Base-by-base conservation (phyloP, 139 green algal species). In the Microglena sp. region DNA sequence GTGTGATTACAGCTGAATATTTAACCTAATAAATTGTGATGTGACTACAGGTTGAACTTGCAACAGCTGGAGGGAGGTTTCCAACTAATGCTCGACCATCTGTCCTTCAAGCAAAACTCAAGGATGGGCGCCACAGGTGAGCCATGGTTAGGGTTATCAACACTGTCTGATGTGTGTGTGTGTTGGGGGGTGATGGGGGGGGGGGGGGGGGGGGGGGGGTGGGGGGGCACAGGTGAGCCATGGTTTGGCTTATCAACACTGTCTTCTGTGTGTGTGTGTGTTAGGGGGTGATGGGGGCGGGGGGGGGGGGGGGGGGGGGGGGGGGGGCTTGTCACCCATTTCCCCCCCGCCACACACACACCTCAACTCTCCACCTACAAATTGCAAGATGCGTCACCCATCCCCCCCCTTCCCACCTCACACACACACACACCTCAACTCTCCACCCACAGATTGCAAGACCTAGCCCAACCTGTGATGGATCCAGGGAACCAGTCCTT, bases 101-200 rank as follows among this genome's bases (percentile, higher is more conserved):
- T 3, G 45, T 80, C 54, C 68, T 80, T 59, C 74, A 80, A 33
- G 70, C 59, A 33, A 80, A 80, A 45, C 59, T 76, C 44, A 80
- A 80, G 64, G 11, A 27, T 4, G 69, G 69, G 22, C 60, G 71
- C 21, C 73, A 76, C 68, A 76, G 65, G 74, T 75, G 40, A 55
- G 46, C 8, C 32, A 45, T 8, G 31, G 11, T 22, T 18, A 8
- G 6, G 8, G 7, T 45, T 15, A 64, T 50, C 6, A 64, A 64
- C 11, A 11, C 30, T 26, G 29, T 21, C 33, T 66, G 6, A 59
- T 6, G 28, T 59, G 50, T 24, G 50, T 30, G 22, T 18, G 21
- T 32, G 26, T n/a, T 32, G 21, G 50, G 50, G 21, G 50, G 50
- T 18, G 11, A 11, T 32, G 50, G 21, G 11, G 11, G 18, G 50